These are phyloP conservation scores for Colletotrichum plurivorum DNA, from an alignment of 2,329 filamentous ascomycete genomes.

Conservation along the genomic window DNA sequence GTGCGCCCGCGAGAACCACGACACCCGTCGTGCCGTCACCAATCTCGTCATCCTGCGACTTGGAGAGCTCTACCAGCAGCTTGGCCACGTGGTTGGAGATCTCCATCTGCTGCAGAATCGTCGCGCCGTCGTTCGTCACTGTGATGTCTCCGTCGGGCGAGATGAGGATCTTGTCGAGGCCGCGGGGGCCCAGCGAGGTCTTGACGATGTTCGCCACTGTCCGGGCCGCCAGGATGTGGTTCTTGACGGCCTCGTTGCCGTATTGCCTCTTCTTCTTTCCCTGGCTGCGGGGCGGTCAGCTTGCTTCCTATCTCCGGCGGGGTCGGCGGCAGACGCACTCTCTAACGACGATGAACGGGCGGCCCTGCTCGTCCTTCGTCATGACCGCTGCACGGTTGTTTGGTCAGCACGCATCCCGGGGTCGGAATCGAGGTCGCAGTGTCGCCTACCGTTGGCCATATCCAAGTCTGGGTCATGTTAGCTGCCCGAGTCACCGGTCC, in stretches of 20 bases:
- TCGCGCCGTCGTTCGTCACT: constrained; percentile 98
- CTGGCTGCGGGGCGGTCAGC: constrained; percentile 72
- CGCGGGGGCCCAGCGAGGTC: constrained; percentile 94
- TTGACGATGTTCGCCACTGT: constrained; percentile 98
- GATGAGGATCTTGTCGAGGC: constrained; percentile 98
- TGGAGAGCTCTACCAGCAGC: constrained; percentile 95
- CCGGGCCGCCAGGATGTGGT: constrained; percentile 95
- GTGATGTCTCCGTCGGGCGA: constrained; percentile 99
- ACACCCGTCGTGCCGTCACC: constrained; percentile 98
- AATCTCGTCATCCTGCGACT: constrained; percentile 99
- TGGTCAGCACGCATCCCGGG: constrained; percentile 37
- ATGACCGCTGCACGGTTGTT: constrained; percentile 68
- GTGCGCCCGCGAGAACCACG: constrained; percentile 92
- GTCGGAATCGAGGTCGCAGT: constrained; percentile 37
- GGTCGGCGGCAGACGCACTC: constrained; percentile 81
- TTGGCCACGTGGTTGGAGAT: constrained; percentile 99
- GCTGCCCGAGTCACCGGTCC: constrained; percentile 40
- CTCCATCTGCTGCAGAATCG: constrained; percentile 98
- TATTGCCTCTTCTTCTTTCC: constrained; percentile 98
- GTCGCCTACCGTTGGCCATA: constrained; percentile 81
- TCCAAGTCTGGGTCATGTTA: constrained; percentile 77
- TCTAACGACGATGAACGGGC: constrained; percentile 98
- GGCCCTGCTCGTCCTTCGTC: constrained; percentile 97
- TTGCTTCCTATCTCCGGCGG: constrained; percentile 11
- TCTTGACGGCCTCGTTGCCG: constrained; percentile 97